phyloP scores from a whole-genome alignment of 495 filamentous ascomycete genomes.

The Penicillium parvum region DNA sequence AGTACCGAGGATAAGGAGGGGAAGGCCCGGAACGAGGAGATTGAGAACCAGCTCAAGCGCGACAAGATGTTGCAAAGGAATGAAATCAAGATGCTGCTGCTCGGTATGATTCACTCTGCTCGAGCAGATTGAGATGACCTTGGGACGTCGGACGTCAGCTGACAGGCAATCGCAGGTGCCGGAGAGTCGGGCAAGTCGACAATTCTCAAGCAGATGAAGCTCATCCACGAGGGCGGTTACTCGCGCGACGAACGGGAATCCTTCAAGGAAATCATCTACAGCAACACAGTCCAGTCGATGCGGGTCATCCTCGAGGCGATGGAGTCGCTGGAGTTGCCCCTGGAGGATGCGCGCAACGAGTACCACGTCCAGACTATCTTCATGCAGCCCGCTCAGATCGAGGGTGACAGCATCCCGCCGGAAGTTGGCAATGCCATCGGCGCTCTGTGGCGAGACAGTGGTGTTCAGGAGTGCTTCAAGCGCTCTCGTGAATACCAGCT shows the following conservation, averaged over 20 bases:
- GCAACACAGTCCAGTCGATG: constrained; percentile 95
- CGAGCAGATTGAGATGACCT: background rate
- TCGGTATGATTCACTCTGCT: constrained; percentile 62
- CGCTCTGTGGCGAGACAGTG: constrained; percentile 88
- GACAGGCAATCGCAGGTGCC: constrained; percentile 60
- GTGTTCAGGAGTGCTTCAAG: constrained; percentile 94
- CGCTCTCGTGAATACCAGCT: constrained; percentile 93
- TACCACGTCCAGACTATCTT: constrained; percentile 95
- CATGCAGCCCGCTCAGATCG: constrained; percentile 93
- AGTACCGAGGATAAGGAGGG: constrained; percentile 99
- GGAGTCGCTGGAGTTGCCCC: constrained; percentile 85
- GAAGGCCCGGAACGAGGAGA: constrained; percentile 98
- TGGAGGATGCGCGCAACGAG: constrained; percentile 82
- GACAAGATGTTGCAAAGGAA: constrained; percentile 95
- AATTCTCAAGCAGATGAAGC: constrained; percentile 97
- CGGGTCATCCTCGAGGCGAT: constrained; percentile 94
- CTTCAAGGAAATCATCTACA: constrained; percentile 95
- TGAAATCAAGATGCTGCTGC: constrained; percentile 98
- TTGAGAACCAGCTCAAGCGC: constrained; percentile 94
- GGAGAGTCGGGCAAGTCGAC: constrained; percentile 99
- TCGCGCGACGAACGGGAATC: constrained; percentile 55
- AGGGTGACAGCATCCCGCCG: constrained; percentile 88
- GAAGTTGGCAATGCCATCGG: constrained; percentile 94
- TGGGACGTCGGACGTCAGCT: constrained; percentile 2
- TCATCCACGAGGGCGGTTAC: constrained; percentile 55